Conservation (phyloP, 208 protist species). For the Leishmania amazonensis region DNA sequence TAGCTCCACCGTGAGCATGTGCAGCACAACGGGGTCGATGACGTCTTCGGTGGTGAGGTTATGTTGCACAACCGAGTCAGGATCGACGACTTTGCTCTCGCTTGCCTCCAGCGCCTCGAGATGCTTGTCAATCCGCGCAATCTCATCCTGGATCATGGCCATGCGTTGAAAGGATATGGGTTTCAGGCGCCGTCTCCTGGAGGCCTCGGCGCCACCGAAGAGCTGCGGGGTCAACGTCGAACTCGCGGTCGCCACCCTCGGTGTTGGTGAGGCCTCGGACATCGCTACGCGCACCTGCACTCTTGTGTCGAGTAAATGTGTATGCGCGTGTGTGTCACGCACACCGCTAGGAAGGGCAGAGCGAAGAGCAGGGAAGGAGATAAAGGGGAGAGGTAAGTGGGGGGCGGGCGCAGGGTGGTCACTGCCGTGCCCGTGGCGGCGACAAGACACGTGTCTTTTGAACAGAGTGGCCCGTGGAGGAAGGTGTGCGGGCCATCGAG, state of each 20-base stretch:
- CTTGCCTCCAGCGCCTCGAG: conserved; percentile 41
- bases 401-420: too few relatives aligned
- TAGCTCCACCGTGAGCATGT: conserved; percentile 83
- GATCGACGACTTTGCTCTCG: conserved; percentile 21
- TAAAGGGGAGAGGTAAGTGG: not conserved
- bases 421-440: not conserved
- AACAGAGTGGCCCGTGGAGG: not conserved
- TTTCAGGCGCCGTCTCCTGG: conserved; percentile 37
- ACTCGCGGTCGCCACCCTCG: conserved; percentile 3
- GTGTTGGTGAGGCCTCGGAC: conserved; percentile 1
- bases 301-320: not conserved
- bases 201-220: conserved; percentile 7
- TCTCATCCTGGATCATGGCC: conserved; percentile 76
- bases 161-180: conserved; percentile 74
- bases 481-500: too few relatives aligned
- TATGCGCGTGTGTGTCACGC: not conserved
- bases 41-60: conserved; percentile 35
- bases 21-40: conserved; percentile 50
- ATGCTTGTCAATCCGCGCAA: conserved; percentile 69
- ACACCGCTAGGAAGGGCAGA: too few relatives aligned
- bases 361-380: not conserved
- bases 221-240: conserved; percentile 13
- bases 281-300: conserved; percentile 6
- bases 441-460: not conserved
- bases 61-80: conserved; percentile 14